Percentiles rank a stretch among this genome's conserved stretches.
Conservation (phyloP, 257 asterid genomes). For the Solanum etuberosum region DNA sequence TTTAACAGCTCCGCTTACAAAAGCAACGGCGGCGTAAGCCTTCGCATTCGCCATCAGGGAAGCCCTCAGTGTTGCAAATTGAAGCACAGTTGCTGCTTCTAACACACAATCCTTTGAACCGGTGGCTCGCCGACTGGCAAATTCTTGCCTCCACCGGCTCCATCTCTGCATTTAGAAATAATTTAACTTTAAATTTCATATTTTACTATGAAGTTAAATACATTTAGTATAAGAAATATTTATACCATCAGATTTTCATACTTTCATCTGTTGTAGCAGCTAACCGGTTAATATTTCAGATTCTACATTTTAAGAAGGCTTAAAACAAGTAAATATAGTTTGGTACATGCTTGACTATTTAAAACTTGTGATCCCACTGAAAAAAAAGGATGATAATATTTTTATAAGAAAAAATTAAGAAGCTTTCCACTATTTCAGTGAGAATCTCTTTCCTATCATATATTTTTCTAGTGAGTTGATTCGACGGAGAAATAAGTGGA, state of each 20-base stretch:
- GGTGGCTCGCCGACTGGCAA: not conserved
- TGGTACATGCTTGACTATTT: not conserved
- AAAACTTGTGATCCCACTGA: not conserved
- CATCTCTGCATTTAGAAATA: not conserved
- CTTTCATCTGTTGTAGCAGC: not conserved
- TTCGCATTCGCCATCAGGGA: slow-evolving; percentile 29
- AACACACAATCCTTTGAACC: slow-evolving; percentile 24
- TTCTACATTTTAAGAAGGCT: not conserved
- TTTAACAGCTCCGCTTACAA: slow-evolving; percentile 16
- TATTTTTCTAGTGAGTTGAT: not conserved
- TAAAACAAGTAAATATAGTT: not conserved
- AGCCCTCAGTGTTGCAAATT: slow-evolving; percentile 31
- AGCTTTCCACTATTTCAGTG: not conserved
- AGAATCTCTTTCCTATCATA: no score
- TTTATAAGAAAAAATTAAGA: no score
- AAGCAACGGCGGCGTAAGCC: slow-evolving; percentile 32
- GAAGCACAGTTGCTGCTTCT: slow-evolving; percentile 11
- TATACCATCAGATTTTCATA: not conserved
- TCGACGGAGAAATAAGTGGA: no score
- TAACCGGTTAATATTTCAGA: not conserved
- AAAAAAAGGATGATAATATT: no score
- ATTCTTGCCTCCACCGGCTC: not conserved
- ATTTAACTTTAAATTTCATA: not conserved
- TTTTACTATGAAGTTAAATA: not conserved
- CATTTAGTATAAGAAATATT: not conserved